phyloP scores from a whole-genome alignment of 192 early-diverging fungal species.

The Radiomyces spectabilis region DNA sequence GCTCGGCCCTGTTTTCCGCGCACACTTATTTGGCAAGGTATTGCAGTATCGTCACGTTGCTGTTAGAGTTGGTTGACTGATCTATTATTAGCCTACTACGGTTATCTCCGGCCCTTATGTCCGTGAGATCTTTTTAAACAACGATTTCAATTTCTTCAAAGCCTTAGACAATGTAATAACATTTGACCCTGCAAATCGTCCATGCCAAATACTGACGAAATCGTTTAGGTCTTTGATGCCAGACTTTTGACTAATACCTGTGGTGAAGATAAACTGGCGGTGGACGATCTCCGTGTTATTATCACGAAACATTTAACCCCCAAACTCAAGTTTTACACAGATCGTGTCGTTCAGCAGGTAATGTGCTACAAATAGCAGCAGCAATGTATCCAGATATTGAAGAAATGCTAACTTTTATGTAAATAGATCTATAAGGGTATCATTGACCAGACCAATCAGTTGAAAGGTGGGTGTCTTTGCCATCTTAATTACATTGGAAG shows the following conservation, averaged over 20 bases:
- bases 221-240: slow-evolving; percentile 2
- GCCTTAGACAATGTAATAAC: slow-evolving; percentile 10
- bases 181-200: no score
- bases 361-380: not conserved
- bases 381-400: not conserved
- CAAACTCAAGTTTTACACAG: not conserved
- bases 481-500: not conserved
- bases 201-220: no score
- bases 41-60: not conserved
- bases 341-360: slow-evolving; percentile 1
- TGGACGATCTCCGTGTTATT: not conserved
- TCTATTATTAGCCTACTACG: not conserved
- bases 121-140: slow-evolving; percentile 25
- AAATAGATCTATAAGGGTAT: no score
- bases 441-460: not conserved
- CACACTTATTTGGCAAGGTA: not conserved
- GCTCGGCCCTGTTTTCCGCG: slow-evolving; percentile 1
- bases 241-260: slow-evolving; percentile 1
- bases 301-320: slow-evolving; percentile 1
- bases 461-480: not conserved
- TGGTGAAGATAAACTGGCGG: not conserved
- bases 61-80: no score
- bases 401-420: no score
- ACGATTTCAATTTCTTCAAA: slow-evolving; percentile 5
- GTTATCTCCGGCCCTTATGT: slow-evolving; percentile 19